Base-by-base conservation (phyloP, 805 yeast genomes). In the Saccharomycopsis microspora region DNA sequence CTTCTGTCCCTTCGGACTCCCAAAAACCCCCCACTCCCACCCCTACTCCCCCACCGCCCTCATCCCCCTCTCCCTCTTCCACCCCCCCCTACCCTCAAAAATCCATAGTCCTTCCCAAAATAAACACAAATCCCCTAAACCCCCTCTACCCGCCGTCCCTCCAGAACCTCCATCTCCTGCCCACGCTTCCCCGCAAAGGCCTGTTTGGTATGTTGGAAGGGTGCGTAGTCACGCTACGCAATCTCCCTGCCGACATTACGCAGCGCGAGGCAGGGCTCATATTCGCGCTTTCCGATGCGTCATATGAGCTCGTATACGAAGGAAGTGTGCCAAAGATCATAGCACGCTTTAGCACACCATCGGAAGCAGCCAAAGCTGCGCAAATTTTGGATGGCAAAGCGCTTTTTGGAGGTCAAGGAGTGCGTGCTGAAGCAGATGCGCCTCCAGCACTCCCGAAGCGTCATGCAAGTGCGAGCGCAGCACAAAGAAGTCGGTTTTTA, bases 181-280 rank as follows among this genome's bases (percentile, higher is more conserved):
- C 19, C 19, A 19, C 19, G 19, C 19, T 19, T 19, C 19, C 19
- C 19, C 19, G 19, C 40, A 30, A n/a, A 39, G 19, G 19, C 19
- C 47, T 41, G 3, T 48, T 42, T 30, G 50, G 38, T 38, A 46
- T 19, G 44, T 39, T 41, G 9, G 40, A 19, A 11, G 49, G 48
- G 3, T 62, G 57, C 43, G 57, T 62, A 8, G 55, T 78, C 41
- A 69, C 66, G 51, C 58, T 83, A 44, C 67, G 68, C 55, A 81
- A 80, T 57, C 58, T 81, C 8, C 93, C 94, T 5, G 55, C 63
- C 3, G 87, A 84, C 62, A 66, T 83, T 32, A 62, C 84, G 2
- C 54, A 70, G 35, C 72, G 93, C 60, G 94, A 84, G 60, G 80
- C 85, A 2, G 68, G 74, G 43, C 68, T 81, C 10, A 70, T 84